Conservation (phyloP, 805 yeast genomes). For the Monosporozyma aquatica region DNA sequence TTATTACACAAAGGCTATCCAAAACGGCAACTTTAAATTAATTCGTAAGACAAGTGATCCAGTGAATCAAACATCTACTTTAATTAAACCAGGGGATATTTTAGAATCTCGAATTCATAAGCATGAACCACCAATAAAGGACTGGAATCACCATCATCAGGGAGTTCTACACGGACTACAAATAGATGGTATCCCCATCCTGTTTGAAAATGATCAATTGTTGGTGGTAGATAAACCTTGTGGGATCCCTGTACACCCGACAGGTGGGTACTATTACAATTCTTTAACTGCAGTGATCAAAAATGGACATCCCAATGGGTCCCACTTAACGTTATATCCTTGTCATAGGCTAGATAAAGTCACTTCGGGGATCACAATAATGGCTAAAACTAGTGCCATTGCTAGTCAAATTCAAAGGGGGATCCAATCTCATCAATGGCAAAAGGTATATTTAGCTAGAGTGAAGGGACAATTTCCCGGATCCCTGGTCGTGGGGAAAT, state of each 20-base stretch:
- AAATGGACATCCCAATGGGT: no score
- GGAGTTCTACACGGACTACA: no score
- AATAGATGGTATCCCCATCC: conserved; percentile 51
- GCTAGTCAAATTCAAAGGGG: conserved; percentile 62
- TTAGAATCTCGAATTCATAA: conserved; percentile 43
- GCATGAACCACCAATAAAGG: conserved; percentile 80
- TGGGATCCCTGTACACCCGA: conserved; percentile 93
- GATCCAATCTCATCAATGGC: conserved; percentile 52
- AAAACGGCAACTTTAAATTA: conserved; percentile 15
- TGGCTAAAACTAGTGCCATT: conserved; percentile 22
- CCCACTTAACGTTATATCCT: conserved; percentile 50
- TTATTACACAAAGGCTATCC: conserved; percentile 16
- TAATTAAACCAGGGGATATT: conserved; percentile 22
- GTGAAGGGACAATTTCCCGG: conserved; percentile 77
- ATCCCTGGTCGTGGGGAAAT: no score
- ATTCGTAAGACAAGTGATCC: conserved; percentile 9
- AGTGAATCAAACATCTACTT: conserved; percentile 5
- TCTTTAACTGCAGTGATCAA: conserved; percentile 55
- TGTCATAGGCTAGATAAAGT: conserved; percentile 84
- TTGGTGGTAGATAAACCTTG: conserved; percentile 86
- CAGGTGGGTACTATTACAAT: conserved; percentile 70
- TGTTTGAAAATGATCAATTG: conserved; percentile 63
- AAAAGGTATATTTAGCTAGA: conserved; percentile 74
- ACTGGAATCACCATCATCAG: conserved; percentile 13
- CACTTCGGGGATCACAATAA: conserved; percentile 83